Conservation (phyloP, 2,329 filamentous ascomycete species). For the Rhytidhysteron rufulum region DNA sequence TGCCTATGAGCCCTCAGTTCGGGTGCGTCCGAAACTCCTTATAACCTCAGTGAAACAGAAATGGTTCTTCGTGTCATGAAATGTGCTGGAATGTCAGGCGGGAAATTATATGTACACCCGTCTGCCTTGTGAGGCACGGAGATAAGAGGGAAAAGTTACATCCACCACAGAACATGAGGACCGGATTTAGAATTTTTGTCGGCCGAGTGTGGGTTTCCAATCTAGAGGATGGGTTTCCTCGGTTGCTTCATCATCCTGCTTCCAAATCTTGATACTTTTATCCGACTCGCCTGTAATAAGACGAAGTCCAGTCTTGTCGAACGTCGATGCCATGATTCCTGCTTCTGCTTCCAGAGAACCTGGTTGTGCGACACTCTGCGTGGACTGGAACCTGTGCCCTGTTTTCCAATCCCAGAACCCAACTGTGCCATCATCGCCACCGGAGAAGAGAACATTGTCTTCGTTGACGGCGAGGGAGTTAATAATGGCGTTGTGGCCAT, state of each 20-base stretch:
- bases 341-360: slow-evolving; percentile 91
- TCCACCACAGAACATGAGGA: no score
- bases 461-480: slow-evolving; percentile 92
- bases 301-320: slow-evolving; percentile 82
- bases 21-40: no score
- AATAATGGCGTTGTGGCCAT: slow-evolving; percentile 93
- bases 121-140: no score
- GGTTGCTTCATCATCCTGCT: slow-evolving; percentile 85
- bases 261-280: slow-evolving; percentile 93
- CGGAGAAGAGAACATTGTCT: slow-evolving; percentile 91
- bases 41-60: no score
- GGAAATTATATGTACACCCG: no score
- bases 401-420: slow-evolving; percentile 99
- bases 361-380: slow-evolving; percentile 90
- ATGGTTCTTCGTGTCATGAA: no score
- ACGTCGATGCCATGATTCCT: slow-evolving; percentile 90
- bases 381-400: slow-evolving; percentile 82
- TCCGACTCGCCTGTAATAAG: slow-evolving; percentile 94
- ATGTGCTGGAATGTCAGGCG: no score
- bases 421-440: slow-evolving; percentile 93
- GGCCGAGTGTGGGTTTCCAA: slow-evolving; percentile 79
- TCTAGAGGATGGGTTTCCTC: slow-evolving; percentile 87
- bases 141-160: no score
- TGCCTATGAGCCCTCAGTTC: no score
- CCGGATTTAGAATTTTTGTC: slow-evolving; percentile 67